Evolutionary conservation across 192 early-diverging fungal species (phyloP).

Genomic region (Phycomyces nitens): DNA sequence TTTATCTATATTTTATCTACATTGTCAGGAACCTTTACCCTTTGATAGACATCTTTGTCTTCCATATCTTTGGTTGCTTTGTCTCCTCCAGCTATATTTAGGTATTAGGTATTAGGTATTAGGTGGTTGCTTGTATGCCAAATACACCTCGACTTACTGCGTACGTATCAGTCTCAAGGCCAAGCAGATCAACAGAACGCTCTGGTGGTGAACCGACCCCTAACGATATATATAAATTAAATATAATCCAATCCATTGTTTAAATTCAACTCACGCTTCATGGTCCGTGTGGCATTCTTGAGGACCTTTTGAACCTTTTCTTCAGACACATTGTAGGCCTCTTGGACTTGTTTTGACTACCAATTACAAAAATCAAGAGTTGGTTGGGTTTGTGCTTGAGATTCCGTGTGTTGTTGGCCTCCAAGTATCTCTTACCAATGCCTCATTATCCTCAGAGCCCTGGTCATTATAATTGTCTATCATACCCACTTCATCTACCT

Average conservation of each 20-base stretch:
- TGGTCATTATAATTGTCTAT: constrained; percentile 24
- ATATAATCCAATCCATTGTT: no score
- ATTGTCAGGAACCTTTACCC: constrained; percentile 51
- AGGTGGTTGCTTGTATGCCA: no score
- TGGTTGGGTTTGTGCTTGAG: no score
- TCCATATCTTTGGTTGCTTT: constrained; percentile 52
- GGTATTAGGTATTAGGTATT: no score
- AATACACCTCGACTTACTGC: no score
- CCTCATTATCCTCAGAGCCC: constrained; percentile 29
- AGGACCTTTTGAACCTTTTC: constrained; percentile 47
- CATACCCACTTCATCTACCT: constrained; percentile 45
- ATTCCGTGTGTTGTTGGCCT: no score
- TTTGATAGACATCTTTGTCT: constrained; percentile 52
- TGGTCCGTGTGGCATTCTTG: constrained; percentile 40
- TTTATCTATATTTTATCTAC: no score
- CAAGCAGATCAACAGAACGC: no score
- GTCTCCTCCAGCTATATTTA: neutral
- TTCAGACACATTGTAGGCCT: constrained; percentile 52
- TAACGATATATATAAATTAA: no score
- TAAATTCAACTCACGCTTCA: constrained; percentile 15
- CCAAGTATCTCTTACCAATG: constrained; percentile 12
- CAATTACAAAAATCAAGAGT: constrained; percentile 1
- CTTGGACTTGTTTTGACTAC: constrained; percentile 49
- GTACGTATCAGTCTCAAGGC: no score
- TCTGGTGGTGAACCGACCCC: no score